Conservation (phyloP, 305 asterid species). For the Fraxinus sp. region DNA sequence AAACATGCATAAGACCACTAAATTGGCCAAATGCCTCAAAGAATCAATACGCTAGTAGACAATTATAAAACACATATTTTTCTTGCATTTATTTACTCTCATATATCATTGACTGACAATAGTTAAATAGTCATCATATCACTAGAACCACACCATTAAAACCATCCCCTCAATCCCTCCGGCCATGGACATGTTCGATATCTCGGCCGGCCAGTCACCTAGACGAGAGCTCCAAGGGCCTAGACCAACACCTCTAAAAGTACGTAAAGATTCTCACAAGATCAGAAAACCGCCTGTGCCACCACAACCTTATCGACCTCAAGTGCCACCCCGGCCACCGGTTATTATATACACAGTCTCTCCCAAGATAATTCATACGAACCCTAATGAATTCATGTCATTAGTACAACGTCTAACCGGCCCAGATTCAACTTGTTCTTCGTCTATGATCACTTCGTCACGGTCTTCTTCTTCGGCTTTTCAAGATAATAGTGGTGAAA, state of each 20-base stretch:
- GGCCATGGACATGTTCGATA: constrained; percentile 50
- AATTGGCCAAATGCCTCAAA: constrained; percentile 30
- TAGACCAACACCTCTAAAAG: constrained; percentile 75
- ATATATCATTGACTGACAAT: constrained; percentile 40
- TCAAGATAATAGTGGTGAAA: constrained; percentile 44
- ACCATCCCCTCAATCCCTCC: neutral
- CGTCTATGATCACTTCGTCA: neutral
- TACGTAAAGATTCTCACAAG: constrained; percentile 82
- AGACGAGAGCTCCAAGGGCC: constrained; percentile 76
- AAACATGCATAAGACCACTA: constrained; percentile 31
- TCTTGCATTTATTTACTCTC: neutral
- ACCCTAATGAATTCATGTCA: constrained; percentile 95
- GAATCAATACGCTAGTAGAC: constrained; percentile 20
- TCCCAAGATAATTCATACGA: constrained; percentile 84
- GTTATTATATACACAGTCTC: constrained; percentile 88
- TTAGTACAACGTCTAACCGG: constrained; percentile 89
- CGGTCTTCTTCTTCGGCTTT: constrained; percentile 28
- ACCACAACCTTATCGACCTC: constrained; percentile 11
- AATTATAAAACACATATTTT: neutral
- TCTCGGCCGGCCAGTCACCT: constrained; percentile 52
- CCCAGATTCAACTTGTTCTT: constrained; percentile 19
- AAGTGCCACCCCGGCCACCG: constrained; percentile 67
- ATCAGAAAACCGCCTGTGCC: constrained; percentile 78
- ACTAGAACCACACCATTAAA: neutral
- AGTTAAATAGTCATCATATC: constrained; percentile 18